Percentiles rank a stretch among this genome's conserved stretches.
Evolutionary conservation across 345 rosid genomes (phyloP).

Genomic region (Sisymbrium altissimum): DNA sequence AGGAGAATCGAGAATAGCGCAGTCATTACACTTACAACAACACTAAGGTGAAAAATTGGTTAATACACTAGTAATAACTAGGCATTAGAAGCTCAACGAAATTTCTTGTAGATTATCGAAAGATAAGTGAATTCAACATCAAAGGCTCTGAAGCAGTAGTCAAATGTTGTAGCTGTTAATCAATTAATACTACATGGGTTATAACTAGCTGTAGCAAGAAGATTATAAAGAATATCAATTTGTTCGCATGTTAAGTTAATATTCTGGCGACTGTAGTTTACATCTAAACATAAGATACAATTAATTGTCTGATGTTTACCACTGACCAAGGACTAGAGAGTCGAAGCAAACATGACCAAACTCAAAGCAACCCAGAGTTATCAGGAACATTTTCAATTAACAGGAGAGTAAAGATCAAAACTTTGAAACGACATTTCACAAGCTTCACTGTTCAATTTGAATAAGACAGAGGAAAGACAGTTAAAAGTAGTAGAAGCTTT

Average conservation of each 20-base stretch:
- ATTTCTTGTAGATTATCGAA: not conserved
- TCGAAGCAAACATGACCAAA: not conserved
- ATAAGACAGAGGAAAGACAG: not conserved
- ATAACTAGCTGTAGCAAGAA: not conserved
- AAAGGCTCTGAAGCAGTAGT: not conserved
- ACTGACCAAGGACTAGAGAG: not conserved
- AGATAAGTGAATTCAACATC: not conserved
- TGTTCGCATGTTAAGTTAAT: not conserved
- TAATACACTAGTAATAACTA: not conserved
- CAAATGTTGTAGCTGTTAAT: not conserved
- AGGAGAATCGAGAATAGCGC: not conserved
- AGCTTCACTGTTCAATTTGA: not conserved
- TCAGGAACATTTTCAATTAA: not conserved
- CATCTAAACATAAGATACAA: not conserved
- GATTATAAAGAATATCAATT: not conserved
- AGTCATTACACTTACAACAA: constrained; percentile 3
- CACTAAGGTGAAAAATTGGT: not conserved
- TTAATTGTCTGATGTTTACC: not conserved
- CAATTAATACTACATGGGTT: not conserved
- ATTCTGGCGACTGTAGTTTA: not conserved
- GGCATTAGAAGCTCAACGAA: not conserved
- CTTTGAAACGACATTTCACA: not conserved
- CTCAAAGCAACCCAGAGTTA: not conserved
- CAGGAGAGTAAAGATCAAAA: not conserved
- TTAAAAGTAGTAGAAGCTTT: not conserved